Percentiles rank a stretch among this genome's conserved stretches.
Conservation (phyloP, 768 basidiomycete genomes). For the Russula griseocarnosa region DNA sequence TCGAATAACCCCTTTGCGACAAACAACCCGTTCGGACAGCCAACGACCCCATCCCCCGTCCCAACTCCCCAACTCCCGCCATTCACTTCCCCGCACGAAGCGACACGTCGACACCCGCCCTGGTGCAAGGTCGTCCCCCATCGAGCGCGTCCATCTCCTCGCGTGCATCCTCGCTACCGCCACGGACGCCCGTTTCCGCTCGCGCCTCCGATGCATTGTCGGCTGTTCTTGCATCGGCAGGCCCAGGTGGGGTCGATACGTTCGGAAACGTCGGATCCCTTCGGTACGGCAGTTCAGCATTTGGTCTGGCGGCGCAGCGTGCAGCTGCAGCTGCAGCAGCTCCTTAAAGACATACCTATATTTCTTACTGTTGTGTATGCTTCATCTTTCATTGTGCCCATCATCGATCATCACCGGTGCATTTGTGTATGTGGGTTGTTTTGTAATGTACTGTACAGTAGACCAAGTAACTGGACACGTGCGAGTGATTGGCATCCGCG, state of each 20-base stretch:
- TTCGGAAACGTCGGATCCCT: conserved; percentile 27
- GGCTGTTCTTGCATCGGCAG: conserved; percentile 1
- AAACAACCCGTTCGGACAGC: conserved; percentile 71
- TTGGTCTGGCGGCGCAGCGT: conserved; percentile 18
- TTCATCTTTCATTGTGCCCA: neutral
- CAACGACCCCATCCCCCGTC: conserved; percentile 32
- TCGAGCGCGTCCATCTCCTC: conserved; percentile 24
- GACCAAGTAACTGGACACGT: too few relatives aligned
- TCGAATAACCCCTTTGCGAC: conserved; percentile 28
- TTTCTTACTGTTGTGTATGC: neutral
- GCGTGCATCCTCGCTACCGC: conserved; percentile 23
- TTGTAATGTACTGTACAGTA: neutral
- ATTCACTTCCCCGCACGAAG: conserved; percentile 15
- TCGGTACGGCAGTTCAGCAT: conserved; percentile 22
- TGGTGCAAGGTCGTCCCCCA: conserved; percentile 21
- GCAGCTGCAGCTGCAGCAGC: neutral
- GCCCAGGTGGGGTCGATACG: conserved; percentile 24
- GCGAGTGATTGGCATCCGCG: too few relatives aligned
- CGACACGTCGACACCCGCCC: conserved; percentile 20
- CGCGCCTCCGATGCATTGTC: conserved; percentile 17
- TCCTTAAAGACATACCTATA: neutral
- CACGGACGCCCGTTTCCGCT: conserved; percentile 25
- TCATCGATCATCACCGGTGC: too few relatives aligned
- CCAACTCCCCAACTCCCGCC: conserved; percentile 38
- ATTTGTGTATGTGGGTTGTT: too few relatives aligned